phyloP scores from a whole-genome alignment of 2,329 filamentous ascomycete species.

The Penicillium paneum region DNA sequence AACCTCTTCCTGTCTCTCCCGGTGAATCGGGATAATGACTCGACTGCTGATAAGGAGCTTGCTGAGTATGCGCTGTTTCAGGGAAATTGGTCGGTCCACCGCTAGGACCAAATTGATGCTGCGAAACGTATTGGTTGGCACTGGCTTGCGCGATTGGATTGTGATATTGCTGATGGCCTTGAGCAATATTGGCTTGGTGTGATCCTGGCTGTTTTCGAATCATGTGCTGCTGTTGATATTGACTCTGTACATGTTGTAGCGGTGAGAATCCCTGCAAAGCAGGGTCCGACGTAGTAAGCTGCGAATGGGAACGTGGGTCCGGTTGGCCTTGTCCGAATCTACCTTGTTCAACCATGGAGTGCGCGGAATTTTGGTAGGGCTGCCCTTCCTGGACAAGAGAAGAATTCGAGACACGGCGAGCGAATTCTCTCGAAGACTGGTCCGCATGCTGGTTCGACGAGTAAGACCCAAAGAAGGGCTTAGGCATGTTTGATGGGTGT shows the following conservation, averaged over 20 bases:
- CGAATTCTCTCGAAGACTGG: slow-evolving; percentile 1
- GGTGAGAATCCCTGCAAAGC: slow-evolving; percentile 11
- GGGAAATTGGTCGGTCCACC: neutral
- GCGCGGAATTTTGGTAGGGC: neutral
- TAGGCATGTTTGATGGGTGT: slow-evolving; percentile 1
- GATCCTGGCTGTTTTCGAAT: slow-evolving; percentile 6
- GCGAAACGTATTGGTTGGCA: slow-evolving; percentile 12
- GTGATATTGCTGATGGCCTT: slow-evolving; percentile 10
- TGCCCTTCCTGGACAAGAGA: slow-evolving; percentile 1
- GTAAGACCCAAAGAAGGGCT: slow-evolving; percentile 9
- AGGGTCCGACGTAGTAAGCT: slow-evolving; percentile 7
- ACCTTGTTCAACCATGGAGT: neutral
- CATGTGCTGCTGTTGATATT: slow-evolving; percentile 16
- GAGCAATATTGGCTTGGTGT: neutral
- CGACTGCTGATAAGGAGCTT: neutral
- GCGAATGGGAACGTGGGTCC: slow-evolving; percentile 10
- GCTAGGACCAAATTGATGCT: neutral
- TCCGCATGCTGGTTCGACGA: neutral
- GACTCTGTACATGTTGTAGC: slow-evolving; percentile 3
- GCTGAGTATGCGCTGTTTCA: neutral
- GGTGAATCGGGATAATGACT: neutral
- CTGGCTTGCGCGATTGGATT: slow-evolving; percentile 9
- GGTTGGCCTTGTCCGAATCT: slow-evolving; percentile 1
- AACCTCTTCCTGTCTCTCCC: slow-evolving; percentile 4
- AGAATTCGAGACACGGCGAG: neutral